A percentile compares a stretch with the other conserved stretches of the same genome.
Evolutionary conservation across 2,329 filamentous ascomycete species (phyloP).

Genomic region (Colletotrichum sp.): DNA sequence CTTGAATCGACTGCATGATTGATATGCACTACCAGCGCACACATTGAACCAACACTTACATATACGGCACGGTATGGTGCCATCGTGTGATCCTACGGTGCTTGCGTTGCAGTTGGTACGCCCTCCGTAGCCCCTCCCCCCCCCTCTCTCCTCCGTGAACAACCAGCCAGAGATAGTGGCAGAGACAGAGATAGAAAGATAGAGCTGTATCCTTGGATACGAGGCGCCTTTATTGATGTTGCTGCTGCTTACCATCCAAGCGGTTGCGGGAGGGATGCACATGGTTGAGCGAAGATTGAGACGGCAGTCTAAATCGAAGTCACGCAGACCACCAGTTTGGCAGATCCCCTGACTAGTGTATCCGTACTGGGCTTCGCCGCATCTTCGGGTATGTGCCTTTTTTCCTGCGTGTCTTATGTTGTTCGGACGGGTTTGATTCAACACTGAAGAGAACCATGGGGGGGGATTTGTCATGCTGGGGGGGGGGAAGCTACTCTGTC

Average conservation of each 20-base stretch:
- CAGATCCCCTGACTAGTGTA: background rate
- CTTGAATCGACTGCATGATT: background rate
- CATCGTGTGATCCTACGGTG: background rate
- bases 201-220: background rate
- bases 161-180: background rate
- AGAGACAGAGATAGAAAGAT: background rate
- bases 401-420: background rate
- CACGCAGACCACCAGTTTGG: background rate
- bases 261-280: background rate
- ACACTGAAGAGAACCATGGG: background rate
- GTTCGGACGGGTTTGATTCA: background rate
- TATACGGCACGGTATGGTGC: background rate
- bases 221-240: background rate
- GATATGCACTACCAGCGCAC: background rate
- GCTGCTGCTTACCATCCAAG: background rate
- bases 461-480: slow-evolving; percentile 4
- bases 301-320: background rate
- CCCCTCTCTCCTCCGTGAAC: background rate
- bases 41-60: background rate
- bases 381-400: background rate
- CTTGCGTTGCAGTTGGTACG: background rate
- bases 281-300: background rate
- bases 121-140: background rate
- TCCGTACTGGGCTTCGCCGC: background rate
- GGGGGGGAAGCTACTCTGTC: background rate